Conservation (phyloP, 805 yeast species). For the Yamadazyma phyllophila region DNA sequence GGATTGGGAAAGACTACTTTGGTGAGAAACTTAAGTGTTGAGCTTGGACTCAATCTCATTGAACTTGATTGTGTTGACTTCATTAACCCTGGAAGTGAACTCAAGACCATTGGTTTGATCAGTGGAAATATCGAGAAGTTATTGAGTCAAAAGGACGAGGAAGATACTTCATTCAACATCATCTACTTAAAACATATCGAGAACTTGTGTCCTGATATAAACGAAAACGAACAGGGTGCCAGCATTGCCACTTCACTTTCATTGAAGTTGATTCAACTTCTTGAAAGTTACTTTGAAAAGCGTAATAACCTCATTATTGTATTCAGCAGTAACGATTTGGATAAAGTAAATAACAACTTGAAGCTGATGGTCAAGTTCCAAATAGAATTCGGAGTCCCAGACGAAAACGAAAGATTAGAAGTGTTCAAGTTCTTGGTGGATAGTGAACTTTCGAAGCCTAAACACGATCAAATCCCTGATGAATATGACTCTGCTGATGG, state of each 20-base stretch:
- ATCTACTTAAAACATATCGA: conserved; percentile 73
- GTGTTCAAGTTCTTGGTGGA: conserved; percentile 55
- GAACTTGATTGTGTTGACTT: conserved; percentile 70
- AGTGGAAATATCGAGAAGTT: conserved; percentile 73
- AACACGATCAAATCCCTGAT: conserved; percentile 15
- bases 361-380: conserved; percentile 76
- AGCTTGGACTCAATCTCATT: conserved; percentile 63
- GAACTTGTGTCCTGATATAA: conserved; percentile 62
- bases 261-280: conserved; percentile 54
- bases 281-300: conserved; percentile 51
- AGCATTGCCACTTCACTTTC: conserved; percentile 42
- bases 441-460: conserved; percentile 15
- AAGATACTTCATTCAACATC: conserved; percentile 33
- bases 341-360: conserved; percentile 61
- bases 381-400: conserved; percentile 71
- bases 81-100: conserved; percentile 66
- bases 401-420: conserved; percentile 65
- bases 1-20: conserved; percentile 78
- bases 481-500: conserved; percentile 19
- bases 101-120: conserved; percentile 75
- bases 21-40: conserved; percentile 51
- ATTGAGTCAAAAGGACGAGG: conserved; percentile 35
- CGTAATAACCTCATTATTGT: conserved; percentile 48
- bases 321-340: conserved; percentile 70
- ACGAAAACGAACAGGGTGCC: conserved; percentile 51